Base-by-base conservation (phyloP, 192 early-diverging fungal genomes). In the Backusella macrospora region DNA sequence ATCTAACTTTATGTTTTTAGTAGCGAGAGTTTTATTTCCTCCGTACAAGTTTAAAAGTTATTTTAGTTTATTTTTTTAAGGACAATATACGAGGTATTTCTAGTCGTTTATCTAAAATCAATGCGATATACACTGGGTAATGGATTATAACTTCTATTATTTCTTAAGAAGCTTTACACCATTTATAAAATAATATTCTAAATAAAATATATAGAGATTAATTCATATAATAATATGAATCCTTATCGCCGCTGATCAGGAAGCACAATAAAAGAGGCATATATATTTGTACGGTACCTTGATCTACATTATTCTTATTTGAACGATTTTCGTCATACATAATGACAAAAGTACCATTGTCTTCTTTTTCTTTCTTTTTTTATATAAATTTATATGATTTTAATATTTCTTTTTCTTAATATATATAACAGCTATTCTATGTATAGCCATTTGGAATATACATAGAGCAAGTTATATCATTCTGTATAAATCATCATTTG, bases 291-390 rank as follows among this genome's bases (percentile, higher is more conserved):
- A 34, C 29, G 29, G 29, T 34, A 34, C 29, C 29, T 34, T 52
- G 48, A 52, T 52, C 16, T 52, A 18, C 48, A 52, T 52, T 52
- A 52, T 52, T 52, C 18, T 18, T 18, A 18, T 52, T 18, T 52
- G 16, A 52, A 52, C 48, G 48, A 52, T 52, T n/a, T n/a, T 52
- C 48, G 48, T 52, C 48, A 52, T 52, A 52, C 48, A 52, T 52
- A 52, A 52, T 18, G 48, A 10, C 42, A 34, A 34, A 34, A 34
- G 29, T 34, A 34, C 2, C 2, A 0, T 34, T 34, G 29, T 34
- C 0, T 34, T 34, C 2, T 34, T 34, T 34, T 34, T 2, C 2
- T 34, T 34, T 43, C 4, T n/a, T 6, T 52, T 8, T 52, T 52
- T 18, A 52, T 18, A 18, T 52, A 52, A 52, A 8, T 52, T 21